Evolutionary conservation across 1,139 yeast genomes (phyloP).

Genomic region (Yamadazyma atmosphaerica): DNA sequence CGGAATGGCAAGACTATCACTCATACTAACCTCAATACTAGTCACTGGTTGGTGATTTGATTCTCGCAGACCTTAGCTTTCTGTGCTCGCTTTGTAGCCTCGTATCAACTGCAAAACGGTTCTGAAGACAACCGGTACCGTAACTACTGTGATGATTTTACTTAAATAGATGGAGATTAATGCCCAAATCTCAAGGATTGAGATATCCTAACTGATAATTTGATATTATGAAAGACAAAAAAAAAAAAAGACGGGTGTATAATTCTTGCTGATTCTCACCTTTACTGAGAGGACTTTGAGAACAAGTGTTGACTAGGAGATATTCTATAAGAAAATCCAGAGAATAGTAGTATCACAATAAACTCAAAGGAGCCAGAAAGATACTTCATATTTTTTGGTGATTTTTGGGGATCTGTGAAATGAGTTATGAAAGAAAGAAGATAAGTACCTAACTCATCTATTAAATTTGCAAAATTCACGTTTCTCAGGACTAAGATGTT

Average conservation of each 20-base stretch:
- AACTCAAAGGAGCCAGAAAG: too few relatives aligned
- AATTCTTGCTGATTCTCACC: too few relatives aligned
- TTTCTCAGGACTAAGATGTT: not conserved
- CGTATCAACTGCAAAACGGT: not conserved
- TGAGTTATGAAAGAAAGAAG: not conserved
- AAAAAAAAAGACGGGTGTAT: not conserved
- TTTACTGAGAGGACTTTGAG: too few relatives aligned
- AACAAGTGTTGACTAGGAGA: too few relatives aligned
- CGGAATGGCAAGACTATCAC: conserved; percentile 8
- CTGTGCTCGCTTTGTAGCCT: not conserved
- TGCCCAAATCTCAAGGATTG: too few relatives aligned
- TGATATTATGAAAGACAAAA: not conserved
- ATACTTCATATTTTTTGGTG: conserved; percentile 1
- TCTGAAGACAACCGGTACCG: not conserved
- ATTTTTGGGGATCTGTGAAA: not conserved
- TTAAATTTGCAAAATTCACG: not conserved
- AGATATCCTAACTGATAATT: too few relatives aligned
- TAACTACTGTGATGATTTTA: too few relatives aligned
- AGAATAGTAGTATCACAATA: too few relatives aligned
- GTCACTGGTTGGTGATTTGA: not conserved
- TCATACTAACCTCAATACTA: not conserved
- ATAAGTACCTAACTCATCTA: not conserved
- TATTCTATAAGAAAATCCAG: too few relatives aligned
- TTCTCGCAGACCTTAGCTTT: too few relatives aligned
- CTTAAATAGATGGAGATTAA: too few relatives aligned